Conservation (phyloP, 2,329 filamentous ascomycete species). For the Laburnicola sp. region DNA sequence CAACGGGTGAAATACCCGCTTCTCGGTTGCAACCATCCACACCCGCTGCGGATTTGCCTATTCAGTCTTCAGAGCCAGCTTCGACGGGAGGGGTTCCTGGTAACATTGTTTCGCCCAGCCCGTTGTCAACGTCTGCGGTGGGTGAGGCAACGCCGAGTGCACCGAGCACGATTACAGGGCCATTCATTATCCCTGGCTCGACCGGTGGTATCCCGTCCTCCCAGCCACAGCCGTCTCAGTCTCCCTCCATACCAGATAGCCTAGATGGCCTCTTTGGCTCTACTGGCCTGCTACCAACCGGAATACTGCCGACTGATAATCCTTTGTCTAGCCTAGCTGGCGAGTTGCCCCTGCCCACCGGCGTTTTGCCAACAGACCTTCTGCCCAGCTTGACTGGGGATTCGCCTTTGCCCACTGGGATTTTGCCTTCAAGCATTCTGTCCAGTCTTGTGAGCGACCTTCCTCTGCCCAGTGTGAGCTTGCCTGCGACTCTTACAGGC, state of each 20-base stretch:
- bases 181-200: constrained; percentile 21
- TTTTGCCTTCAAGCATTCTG: constrained; percentile 2
- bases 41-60: not conserved
- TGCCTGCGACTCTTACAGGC: constrained; percentile 18
- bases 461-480: constrained; percentile 6
- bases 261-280: constrained; percentile 11
- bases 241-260: not conserved
- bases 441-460: constrained; percentile 19
- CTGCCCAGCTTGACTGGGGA: constrained; percentile 1
- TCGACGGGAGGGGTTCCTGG: constrained; percentile 14
- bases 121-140: not conserved
- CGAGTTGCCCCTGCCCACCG: not conserved
- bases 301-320: not conserved
- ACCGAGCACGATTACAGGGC: constrained; percentile 16
- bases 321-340: not conserved
- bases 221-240: constrained; percentile 19
- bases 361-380: constrained; percentile 6
- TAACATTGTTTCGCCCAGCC: constrained; percentile 8
- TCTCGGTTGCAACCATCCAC: not conserved
- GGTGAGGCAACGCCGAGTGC: constrained; percentile 11
- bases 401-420: not conserved
- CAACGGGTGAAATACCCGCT: not conserved
- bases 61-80: constrained; percentile 4
- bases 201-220: constrained; percentile 25
- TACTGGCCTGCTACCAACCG: constrained; percentile 12